phyloP scores from a whole-genome alignment of 768 basidiomycete species.

The Lyophyllum semitale region DNA sequence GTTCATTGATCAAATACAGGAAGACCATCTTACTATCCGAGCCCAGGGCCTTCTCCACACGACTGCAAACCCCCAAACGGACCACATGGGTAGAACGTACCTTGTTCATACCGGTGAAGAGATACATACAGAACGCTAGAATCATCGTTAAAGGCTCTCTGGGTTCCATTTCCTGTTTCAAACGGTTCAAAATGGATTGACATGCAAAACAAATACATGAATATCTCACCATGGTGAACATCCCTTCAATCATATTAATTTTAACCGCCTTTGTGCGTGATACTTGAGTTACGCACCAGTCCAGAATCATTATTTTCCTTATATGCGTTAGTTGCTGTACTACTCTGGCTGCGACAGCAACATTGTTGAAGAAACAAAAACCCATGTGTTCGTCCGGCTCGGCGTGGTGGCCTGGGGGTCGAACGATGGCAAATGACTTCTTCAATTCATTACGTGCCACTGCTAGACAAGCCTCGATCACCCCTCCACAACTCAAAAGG shows the following conservation, averaged over 20 bases:
- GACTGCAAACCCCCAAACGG: constrained; percentile 87
- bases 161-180: constrained; percentile 90
- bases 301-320: constrained; percentile 87
- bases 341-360: constrained; percentile 87
- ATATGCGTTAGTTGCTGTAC: constrained; percentile 69
- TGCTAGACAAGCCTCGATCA: constrained; percentile 85
- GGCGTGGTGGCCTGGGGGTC: constrained; percentile 97
- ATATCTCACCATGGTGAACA: constrained; percentile 72
- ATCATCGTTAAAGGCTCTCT: constrained; percentile 93
- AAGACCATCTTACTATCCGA: constrained; percentile 72
- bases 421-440: constrained; percentile 92
- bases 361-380: constrained; percentile 99
- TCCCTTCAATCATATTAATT: constrained; percentile 51
- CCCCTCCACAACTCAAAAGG: constrained; percentile 89
- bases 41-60: constrained; percentile 80
- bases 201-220: no score
- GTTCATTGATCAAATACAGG: constrained; percentile 3
- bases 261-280: constrained; percentile 1
- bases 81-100: constrained; percentile 90
- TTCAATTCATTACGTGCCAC: constrained; percentile 80
- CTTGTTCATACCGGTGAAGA: constrained; percentile 91
- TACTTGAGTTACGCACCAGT: constrained; percentile 68
- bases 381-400: constrained; percentile 99
- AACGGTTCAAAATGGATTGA: not conserved
- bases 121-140: constrained; percentile 92